Percentiles rank a stretch among this genome's conserved stretches.
These are phyloP conservation scores for Coleophoma cylindrospora DNA, from an alignment of 2,329 filamentous ascomycete species.

Conservation along the genomic window DNA sequence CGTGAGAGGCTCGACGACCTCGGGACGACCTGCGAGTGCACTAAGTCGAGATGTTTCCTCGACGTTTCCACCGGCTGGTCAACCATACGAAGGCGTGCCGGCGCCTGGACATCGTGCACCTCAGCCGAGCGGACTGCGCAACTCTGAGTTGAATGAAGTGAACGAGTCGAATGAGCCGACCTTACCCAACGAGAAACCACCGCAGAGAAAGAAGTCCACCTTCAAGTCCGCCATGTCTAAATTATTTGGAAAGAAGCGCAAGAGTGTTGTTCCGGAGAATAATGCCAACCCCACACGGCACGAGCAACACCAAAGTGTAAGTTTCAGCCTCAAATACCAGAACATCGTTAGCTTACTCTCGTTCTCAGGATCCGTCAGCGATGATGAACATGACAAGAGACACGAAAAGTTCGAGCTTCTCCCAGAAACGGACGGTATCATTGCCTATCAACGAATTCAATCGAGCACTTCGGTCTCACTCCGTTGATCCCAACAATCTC, in stretches of 20 bases:
- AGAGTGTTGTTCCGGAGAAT: constrained; percentile 21
- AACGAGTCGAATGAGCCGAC: constrained; percentile 31
- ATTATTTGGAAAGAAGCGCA: constrained; percentile 55
- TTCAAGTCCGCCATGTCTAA: constrained; percentile 50
- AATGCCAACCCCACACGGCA: constrained; percentile 8
- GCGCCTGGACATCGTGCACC: constrained; percentile 7
- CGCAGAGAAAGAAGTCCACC: constrained; percentile 49
- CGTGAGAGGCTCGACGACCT: constrained; percentile 11
- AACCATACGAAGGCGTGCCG: constrained; percentile 10
- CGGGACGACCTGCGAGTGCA: constrained; percentile 11
- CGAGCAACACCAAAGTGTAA: constrained; percentile 45
- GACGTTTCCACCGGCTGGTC: constrained; percentile 6
- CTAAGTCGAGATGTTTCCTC: constrained; percentile 7
- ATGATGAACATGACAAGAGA: constrained; percentile 21
- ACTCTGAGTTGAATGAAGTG: constrained; percentile 32
- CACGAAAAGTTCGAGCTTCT: constrained; percentile 30
- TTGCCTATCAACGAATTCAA: constrained; percentile 57
- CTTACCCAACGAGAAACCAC: constrained; percentile 32
- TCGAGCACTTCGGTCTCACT: constrained; percentile 56
- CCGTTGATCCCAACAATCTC: constrained; percentile 43
- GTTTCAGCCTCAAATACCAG: constrained; percentile 17
- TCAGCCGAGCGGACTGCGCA: constrained; percentile 33
- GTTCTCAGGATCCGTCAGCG: constrained; percentile 32
- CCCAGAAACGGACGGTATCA: constrained; percentile 48
- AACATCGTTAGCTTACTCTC: too few species aligned